Percentiles rank a stretch among this genome's conserved stretches.
Evolutionary conservation across 1,284 basidiomycete species (phyloP).

Genomic region (Papiliotrema nemorosa): DNA sequence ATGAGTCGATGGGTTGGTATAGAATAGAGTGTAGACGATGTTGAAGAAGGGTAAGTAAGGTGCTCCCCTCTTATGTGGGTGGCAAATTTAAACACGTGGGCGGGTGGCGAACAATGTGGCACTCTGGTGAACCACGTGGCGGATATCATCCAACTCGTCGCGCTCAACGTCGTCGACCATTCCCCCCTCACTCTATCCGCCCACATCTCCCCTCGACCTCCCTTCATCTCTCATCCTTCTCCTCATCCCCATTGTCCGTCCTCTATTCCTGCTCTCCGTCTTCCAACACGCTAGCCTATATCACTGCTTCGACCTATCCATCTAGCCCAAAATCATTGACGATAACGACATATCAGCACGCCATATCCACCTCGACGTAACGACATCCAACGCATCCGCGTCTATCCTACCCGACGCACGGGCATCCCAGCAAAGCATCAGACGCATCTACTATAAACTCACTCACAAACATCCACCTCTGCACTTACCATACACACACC

Average conservation of each 20-base stretch:
- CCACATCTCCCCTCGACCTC: not conserved
- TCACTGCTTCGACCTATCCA: too few relatives aligned
- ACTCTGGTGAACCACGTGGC: not conserved
- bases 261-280: not conserved
- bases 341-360: too few relatives aligned
- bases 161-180: not conserved
- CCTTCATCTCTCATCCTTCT: not conserved
- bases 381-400: too few relatives aligned
- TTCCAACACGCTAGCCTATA: not conserved
- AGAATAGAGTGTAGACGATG: constrained; percentile 4
- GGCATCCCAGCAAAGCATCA: too few relatives aligned
- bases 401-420: too few relatives aligned
- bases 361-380: too few relatives aligned
- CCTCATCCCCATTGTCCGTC: not conserved
- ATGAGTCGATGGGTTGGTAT: not conserved
- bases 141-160: not conserved
- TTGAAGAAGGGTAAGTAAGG: too few relatives aligned
- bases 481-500: not conserved
- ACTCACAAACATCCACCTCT: not conserved
- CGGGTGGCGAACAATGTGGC: too few relatives aligned
- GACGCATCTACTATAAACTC: not conserved
- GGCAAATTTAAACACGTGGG: not conserved
- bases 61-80: not conserved
- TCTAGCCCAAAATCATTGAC: too few relatives aligned
- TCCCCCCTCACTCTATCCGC: not conserved